Base-by-base conservation (phyloP, 106 monocot species). In the Posidonia australis region DNA sequence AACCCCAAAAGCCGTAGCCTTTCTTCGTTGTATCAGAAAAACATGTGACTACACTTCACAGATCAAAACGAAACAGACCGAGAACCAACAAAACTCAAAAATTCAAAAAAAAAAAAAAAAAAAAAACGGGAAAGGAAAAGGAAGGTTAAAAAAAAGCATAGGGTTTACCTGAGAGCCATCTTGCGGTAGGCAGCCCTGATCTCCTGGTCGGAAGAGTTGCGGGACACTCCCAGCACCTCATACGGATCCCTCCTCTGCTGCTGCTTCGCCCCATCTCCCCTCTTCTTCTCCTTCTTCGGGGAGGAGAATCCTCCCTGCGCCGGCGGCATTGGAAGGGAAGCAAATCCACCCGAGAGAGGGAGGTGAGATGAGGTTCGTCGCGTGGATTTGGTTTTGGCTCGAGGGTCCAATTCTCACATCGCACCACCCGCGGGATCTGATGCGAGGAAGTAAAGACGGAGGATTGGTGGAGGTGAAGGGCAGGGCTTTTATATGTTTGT, bases 111-210 rank as follows among this genome's bases (percentile, higher is more conserved):
- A 29, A 19, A 29, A 29, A 13, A 9, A 19, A 61, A 61, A 16
- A 13, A 30, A 17, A n/a, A 18, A 22, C 58, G 1, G 30, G 29
- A 18, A 58, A 14, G 10, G 27, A 29, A 30, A 2, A 9, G 10
- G 27, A 17, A 58, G 16, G 13, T 13, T 5, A 28, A 0, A 12
- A 17, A 10, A 30, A 17, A 46, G 19, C 13, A 10, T 32, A 66
- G 29, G 53, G 24, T 14, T 76, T 84, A 96, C 96, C 80, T 96
- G 74, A 96, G 90, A 59, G 96, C 96, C 80, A 96, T 65, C 68
- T 66, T 84, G 19, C 96, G 74, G 66, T 90, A 96, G 9, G 90
- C 86, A 42, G 78, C 79, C 82, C 90, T 96, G 70, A 96, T 96
- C 67, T 90, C 90, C 82, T 81, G 96, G 58, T 96, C 96, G 11